phyloP scores from a whole-genome alignment of 768 basidiomycete species.

The Auriscalpium orientale region DNA sequence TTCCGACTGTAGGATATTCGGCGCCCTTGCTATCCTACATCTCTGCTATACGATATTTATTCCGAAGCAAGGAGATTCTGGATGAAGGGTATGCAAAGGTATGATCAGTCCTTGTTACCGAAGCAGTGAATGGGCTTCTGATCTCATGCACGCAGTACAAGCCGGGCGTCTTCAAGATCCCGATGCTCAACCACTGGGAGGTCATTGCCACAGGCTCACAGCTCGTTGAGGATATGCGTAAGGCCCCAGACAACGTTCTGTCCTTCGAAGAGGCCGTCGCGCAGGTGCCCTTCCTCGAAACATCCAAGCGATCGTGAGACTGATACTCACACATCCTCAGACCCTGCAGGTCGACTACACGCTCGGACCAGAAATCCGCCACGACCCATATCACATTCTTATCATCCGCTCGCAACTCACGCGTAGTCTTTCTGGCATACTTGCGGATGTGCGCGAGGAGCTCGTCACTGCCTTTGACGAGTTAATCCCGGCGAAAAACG shows the following conservation, averaged over 20 bases:
- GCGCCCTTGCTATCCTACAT: slow-evolving; percentile 7
- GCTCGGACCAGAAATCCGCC: background rate
- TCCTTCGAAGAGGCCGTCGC: background rate
- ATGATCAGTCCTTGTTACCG: background rate
- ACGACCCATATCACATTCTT: background rate
- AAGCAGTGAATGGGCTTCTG: background rate
- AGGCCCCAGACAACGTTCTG: background rate
- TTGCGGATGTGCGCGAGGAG: background rate
- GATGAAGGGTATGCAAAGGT: background rate
- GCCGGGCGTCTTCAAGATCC: background rate
- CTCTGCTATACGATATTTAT: background rate
- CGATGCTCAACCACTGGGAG: background rate
- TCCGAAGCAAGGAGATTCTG: background rate
- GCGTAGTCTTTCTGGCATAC: background rate
- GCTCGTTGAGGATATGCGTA: background rate
- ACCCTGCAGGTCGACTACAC: background rate
- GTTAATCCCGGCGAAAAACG: background rate
- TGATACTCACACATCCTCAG: background rate
- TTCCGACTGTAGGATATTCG: slow-evolving; percentile 10
- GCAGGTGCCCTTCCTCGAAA: background rate
- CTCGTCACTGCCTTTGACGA: background rate
- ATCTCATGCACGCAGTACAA: background rate
- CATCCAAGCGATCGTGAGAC: too few relatives aligned
- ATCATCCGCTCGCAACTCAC: slow-evolving; percentile 3
- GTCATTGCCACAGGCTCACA: background rate